Conservation (phyloP, 345 rosid species). For the Camelina sativa region DNA sequence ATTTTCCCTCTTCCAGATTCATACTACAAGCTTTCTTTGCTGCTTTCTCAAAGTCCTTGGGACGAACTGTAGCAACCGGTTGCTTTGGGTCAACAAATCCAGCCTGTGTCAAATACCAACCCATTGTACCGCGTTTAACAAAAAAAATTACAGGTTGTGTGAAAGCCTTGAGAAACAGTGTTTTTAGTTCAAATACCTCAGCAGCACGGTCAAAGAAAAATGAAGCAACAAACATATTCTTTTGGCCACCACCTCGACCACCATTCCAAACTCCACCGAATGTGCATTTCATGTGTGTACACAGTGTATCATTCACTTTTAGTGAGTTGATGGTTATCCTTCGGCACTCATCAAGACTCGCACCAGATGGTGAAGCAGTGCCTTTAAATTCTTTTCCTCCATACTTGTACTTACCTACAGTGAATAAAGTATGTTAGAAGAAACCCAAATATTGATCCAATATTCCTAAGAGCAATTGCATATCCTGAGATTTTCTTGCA, state of each 20-base stretch:
- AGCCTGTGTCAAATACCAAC: constrained; percentile 53
- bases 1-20: constrained; percentile 65
- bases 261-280: constrained; percentile 99
- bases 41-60: constrained; percentile 72
- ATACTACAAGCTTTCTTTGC: constrained; percentile 90
- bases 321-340: constrained; percentile 75
- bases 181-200: constrained; percentile 60
- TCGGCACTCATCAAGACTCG: constrained; percentile 76
- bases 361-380: constrained; percentile 62
- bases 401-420: constrained; percentile 71
- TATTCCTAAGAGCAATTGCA: constrained; percentile 18
- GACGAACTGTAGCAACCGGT: constrained; percentile 81
- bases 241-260: constrained; percentile 99
- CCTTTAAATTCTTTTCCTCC: constrained; percentile 71
- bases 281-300: constrained; percentile 90
- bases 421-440: neutral
- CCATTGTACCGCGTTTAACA: neutral
- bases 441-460: neutral
- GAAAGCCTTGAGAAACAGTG: neutral
- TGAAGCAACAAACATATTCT: constrained; percentile 87
- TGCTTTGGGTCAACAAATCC: constrained; percentile 63
- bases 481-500: constrained; percentile 2
- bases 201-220: constrained; percentile 98
- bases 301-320: constrained; percentile 76
- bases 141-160: neutral